A percentile compares a stretch with the other conserved stretches of the same genome.
phyloP scores from a whole-genome alignment of 2,329 filamentous ascomycete genomes.

The Fusarium chuoi region DNA sequence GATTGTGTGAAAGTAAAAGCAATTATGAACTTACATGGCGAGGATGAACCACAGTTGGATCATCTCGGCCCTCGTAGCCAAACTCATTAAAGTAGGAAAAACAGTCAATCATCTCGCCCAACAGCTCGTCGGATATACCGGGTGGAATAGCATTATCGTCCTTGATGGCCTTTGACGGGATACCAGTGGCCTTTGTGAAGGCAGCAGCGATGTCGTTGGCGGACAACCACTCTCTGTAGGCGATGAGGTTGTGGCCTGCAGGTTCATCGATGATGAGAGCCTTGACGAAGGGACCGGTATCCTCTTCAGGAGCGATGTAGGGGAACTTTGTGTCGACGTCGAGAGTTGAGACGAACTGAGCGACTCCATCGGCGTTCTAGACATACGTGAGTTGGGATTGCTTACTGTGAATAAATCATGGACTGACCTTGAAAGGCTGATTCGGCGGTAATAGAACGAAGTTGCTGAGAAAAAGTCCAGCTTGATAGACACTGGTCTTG shows the following conservation, averaged over 20 bases:
- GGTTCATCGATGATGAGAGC: constrained; percentile 33
- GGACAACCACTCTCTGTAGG: constrained; percentile 38
- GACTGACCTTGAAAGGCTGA: constrained; percentile 16
- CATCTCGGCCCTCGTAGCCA: constrained; percentile 29
- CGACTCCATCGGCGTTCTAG: constrained; percentile 29
- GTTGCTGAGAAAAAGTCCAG: constrained; percentile 34
- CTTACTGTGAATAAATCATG: fast-evolving
- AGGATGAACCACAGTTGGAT: constrained; percentile 22
- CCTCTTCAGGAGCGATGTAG: constrained; percentile 41
- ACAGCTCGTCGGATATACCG: background rate
- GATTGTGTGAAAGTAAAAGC: background rate
- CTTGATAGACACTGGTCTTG: constrained; percentile 37
- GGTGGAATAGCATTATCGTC: background rate
- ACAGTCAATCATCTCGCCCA: constrained; percentile 12
- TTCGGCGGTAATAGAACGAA: background rate
- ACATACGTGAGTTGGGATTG: background rate
- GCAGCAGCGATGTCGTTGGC: constrained; percentile 21
- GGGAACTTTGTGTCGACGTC: constrained; percentile 33
- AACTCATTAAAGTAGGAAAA: constrained; percentile 29
- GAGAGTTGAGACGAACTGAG: constrained; percentile 30
- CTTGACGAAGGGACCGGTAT: constrained; percentile 38
- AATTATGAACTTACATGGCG: background rate
- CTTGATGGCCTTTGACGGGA: background rate
- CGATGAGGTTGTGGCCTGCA: constrained; percentile 36
- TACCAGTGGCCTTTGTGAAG: constrained; percentile 31